phyloP scores from a whole-genome alignment of 2,329 filamentous ascomycete species.

The Clonostachys rosea region DNA sequence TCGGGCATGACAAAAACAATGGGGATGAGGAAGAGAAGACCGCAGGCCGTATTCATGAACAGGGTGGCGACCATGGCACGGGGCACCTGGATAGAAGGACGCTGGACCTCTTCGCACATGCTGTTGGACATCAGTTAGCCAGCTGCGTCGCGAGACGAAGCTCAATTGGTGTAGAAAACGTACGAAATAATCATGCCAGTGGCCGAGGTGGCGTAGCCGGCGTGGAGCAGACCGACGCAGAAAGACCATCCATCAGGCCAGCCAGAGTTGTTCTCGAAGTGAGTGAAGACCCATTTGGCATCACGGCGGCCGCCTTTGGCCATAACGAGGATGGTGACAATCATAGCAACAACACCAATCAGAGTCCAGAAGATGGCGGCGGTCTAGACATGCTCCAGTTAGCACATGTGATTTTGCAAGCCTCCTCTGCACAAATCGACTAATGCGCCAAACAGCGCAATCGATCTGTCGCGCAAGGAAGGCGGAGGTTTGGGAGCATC shows the following conservation, averaged over 20 bases:
- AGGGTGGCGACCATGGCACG: slow-evolving; percentile 69
- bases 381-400: slow-evolving; percentile 36
- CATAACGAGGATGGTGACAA: slow-evolving; percentile 57
- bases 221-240: slow-evolving; percentile 67
- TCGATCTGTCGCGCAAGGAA: neutral
- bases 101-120: slow-evolving; percentile 70
- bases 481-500: neutral
- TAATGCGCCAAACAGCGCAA: neutral
- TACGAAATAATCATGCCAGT: slow-evolving; percentile 78
- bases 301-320: slow-evolving; percentile 64
- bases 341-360: slow-evolving; percentile 61
- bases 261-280: slow-evolving; percentile 64
- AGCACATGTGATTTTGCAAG: neutral
- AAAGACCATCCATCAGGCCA: slow-evolving; percentile 71
- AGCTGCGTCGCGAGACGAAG: neutral
- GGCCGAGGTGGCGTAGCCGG: slow-evolving; percentile 69
- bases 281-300: slow-evolving; percentile 60
- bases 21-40: slow-evolving; percentile 64
- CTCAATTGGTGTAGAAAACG: slow-evolving; percentile 21
- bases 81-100: slow-evolving; percentile 63
- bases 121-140: slow-evolving; percentile 21
- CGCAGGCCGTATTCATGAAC: slow-evolving; percentile 60
- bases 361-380: slow-evolving; percentile 74
- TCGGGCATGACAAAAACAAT: slow-evolving; percentile 67
- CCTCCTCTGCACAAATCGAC: neutral